A percentile compares a stretch with the other conserved stretches of the same genome.
phyloP scores from a whole-genome alignment of 139 green algal genomes.

The Ettlia oleoabundans region DNA sequence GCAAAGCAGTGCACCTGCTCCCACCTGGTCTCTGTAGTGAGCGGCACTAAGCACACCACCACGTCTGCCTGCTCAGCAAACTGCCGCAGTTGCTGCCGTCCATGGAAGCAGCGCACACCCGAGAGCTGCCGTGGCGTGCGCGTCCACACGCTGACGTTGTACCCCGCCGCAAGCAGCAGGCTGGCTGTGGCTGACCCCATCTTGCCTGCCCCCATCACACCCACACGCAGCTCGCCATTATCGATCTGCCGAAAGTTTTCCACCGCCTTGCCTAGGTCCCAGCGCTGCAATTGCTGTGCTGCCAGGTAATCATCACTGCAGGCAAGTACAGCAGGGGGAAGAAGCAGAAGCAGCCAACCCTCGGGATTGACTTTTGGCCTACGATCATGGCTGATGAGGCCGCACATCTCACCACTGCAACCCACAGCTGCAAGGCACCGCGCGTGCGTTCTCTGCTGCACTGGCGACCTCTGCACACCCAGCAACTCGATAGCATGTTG shows the following conservation, averaged over 20 bases:
- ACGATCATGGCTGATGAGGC: too few relatives aligned
- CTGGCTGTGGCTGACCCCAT: too few relatives aligned
- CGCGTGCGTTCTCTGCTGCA: too few relatives aligned
- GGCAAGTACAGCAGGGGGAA: neutral
- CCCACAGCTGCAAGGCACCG: too few relatives aligned
- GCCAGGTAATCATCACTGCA: constrained; percentile 30
- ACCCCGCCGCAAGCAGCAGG: too few relatives aligned
- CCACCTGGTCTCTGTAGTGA: constrained; percentile 54
- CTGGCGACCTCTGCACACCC: too few relatives aligned
- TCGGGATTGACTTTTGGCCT: too few relatives aligned
- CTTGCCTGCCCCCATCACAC: constrained; percentile 27
- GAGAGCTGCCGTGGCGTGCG: neutral
- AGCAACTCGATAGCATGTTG: too few relatives aligned
- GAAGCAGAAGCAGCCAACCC: too few relatives aligned
- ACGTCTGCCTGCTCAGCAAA: constrained; percentile 52
- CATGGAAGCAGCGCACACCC: constrained; percentile 26
- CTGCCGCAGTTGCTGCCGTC: constrained; percentile 40
- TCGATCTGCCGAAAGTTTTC: constrained; percentile 27
- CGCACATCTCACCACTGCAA: too few relatives aligned
- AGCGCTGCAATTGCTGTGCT: constrained; percentile 23
- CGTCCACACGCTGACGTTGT: constrained; percentile 57
- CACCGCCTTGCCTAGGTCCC: constrained; percentile 22
- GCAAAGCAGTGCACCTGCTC: too few relatives aligned
- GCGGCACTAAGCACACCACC: constrained; percentile 62
- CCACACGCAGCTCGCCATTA: constrained; percentile 24